These are phyloP conservation scores for Candida nemodendra DNA, from an alignment of 805 yeast species.

Conservation along the genomic window DNA sequence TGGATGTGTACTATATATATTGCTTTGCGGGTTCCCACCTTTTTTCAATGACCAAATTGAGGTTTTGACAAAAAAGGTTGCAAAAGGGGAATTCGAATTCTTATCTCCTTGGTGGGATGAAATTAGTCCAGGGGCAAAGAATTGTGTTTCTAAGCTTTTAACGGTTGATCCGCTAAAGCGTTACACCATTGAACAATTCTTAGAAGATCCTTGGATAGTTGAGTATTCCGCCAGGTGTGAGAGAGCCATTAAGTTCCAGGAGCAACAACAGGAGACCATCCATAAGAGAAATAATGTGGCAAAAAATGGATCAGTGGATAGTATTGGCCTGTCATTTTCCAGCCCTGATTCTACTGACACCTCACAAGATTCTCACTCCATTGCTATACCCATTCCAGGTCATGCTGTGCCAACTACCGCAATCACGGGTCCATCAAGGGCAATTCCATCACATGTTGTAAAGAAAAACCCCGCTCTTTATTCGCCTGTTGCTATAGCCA, in stretches of 20 bases:
- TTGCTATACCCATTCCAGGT: slow-evolving; percentile 7
- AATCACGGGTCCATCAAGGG: slow-evolving; percentile 8
- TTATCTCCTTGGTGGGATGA: slow-evolving; percentile 91
- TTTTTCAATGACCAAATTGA: slow-evolving; percentile 85
- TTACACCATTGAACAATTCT: slow-evolving; percentile 68
- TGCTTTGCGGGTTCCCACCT: slow-evolving; percentile 97
- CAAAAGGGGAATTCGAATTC: slow-evolving; percentile 75
- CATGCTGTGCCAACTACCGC: slow-evolving; percentile 6
- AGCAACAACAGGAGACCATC: slow-evolving; percentile 19
- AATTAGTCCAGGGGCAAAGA: slow-evolving; percentile 64
- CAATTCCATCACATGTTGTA: slow-evolving; percentile 19
- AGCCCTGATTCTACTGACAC: background rate
- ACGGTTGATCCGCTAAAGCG: slow-evolving; percentile 70
- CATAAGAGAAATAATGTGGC: slow-evolving; percentile 8
- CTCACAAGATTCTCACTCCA: background rate
- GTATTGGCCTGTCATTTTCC: background rate
- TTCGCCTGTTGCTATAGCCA: slow-evolving; percentile 58
- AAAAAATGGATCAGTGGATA: background rate
- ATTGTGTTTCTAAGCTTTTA: slow-evolving; percentile 62
- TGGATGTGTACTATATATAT: slow-evolving; percentile 92
- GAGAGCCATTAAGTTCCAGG: slow-evolving; percentile 26
- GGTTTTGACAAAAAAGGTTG: slow-evolving; percentile 70
- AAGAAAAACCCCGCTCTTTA: slow-evolving; percentile 33
- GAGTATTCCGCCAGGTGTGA: slow-evolving; percentile 32
- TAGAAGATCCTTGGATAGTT: slow-evolving; percentile 74